Percentiles rank a stretch among this genome's conserved stretches.
phyloP scores from a whole-genome alignment of 345 rosid species.

The Geranium brycei region DNA sequence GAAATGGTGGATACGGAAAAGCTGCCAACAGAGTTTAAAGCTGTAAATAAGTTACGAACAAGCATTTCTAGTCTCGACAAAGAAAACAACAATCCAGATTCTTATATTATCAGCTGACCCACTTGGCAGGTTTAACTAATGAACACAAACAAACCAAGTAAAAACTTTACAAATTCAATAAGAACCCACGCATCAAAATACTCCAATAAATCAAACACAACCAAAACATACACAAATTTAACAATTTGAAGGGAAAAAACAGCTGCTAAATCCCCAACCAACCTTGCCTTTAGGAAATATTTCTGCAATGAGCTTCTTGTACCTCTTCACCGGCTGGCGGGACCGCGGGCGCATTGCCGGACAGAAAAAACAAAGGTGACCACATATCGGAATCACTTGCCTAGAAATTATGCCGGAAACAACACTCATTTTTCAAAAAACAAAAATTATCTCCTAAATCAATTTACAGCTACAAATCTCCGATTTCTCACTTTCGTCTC shows the following conservation, averaged over 20 bases:
- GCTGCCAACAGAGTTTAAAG: not conserved
- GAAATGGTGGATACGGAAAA: too few species aligned
- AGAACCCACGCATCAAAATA: too few species aligned
- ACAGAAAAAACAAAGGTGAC: slow-evolving; percentile 79
- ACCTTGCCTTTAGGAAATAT: slow-evolving; percentile 86
- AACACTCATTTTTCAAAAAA: slow-evolving; percentile 33
- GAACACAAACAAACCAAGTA: not conserved
- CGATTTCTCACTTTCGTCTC: slow-evolving; percentile 4
- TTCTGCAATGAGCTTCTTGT: slow-evolving; percentile 84
- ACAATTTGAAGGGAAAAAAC: not conserved
- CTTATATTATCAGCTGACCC: too few species aligned
- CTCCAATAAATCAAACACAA: too few species aligned
- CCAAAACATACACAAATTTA: too few species aligned
- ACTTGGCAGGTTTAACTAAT: not conserved
- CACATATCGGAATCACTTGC: slow-evolving; percentile 85
- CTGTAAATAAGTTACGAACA: too few species aligned
- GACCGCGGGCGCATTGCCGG: slow-evolving; percentile 87
- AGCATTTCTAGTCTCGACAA: too few species aligned
- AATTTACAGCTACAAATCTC: slow-evolving; percentile 5
- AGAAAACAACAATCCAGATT: not conserved
- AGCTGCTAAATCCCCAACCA: slow-evolving; percentile 7
- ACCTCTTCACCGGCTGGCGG: slow-evolving; percentile 93
- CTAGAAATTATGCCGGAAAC: slow-evolving; percentile 82
- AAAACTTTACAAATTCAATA: too few species aligned
- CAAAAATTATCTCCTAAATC: not conserved